A percentile compares a stretch with the other conserved stretches of the same genome.
These are phyloP conservation scores for Zymoseptoria crescenta DNA, from an alignment of 2,329 filamentous ascomycete species.

Conservation along the genomic window DNA sequence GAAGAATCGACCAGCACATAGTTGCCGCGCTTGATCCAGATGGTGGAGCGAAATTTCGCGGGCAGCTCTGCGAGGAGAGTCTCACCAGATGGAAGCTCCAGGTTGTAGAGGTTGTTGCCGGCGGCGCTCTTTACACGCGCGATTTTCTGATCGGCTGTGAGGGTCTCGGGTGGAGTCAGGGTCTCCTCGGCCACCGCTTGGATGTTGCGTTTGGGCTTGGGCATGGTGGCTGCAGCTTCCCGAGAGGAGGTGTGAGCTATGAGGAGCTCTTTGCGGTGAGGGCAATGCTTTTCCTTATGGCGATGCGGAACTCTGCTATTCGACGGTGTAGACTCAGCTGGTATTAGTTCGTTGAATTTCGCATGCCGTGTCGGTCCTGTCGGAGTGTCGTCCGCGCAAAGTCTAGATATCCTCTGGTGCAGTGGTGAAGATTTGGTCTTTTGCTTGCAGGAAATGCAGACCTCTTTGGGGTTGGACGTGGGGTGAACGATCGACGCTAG, in stretches of 20 bases:
- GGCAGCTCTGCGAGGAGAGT: slow-evolving; percentile 72
- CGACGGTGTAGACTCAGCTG: neutral
- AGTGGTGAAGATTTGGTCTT: neutral
- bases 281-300: neutral
- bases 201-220: slow-evolving; percentile 66
- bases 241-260: neutral
- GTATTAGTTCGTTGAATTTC: neutral
- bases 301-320: neutral
- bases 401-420: neutral
- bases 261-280: neutral
- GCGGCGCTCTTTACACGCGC: slow-evolving; percentile 73
- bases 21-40: slow-evolving; percentile 85
- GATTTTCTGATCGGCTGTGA: slow-evolving; percentile 52
- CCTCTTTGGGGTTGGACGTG: neutral
- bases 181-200: slow-evolving; percentile 70
- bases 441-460: neutral
- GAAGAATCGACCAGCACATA: slow-evolving; percentile 76
- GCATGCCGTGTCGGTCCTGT: neutral
- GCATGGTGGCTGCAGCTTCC: slow-evolving; percentile 44
- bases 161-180: slow-evolving; percentile 49
- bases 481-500: neutral
- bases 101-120: slow-evolving; percentile 82
- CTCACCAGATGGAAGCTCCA: slow-evolving; percentile 60
- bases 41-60: slow-evolving; percentile 77
- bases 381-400: neutral